Evolutionary conservation across 2,329 filamentous ascomycete species (phyloP).

Genomic region (Ceratocystis destructans): DNA sequence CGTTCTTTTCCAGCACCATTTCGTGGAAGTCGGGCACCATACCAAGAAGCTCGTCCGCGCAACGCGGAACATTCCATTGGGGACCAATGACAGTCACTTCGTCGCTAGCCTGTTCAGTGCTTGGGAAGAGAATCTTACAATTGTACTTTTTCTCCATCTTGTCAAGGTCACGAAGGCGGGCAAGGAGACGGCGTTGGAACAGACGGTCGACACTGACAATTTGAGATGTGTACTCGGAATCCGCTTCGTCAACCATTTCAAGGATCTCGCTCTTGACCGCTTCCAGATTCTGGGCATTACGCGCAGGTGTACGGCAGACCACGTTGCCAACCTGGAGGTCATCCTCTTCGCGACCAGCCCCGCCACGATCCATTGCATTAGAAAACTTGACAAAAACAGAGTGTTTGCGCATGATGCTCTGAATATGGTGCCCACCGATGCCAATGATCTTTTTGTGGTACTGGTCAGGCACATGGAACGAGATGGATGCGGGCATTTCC

Average conservation of each 20-base stretch:
- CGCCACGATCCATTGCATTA: slow-evolving; percentile 93
- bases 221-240: slow-evolving; percentile 93
- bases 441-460: slow-evolving; percentile 99
- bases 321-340: slow-evolving; percentile 98
- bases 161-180: slow-evolving; percentile 77
- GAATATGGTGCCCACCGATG: slow-evolving; percentile 95
- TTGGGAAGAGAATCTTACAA: slow-evolving; percentile 97
- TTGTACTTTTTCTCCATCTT: slow-evolving; percentile 98
- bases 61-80: slow-evolving; percentile 95
- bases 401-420: slow-evolving; percentile 99
- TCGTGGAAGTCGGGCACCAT: slow-evolving; percentile 98
- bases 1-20: slow-evolving; percentile 63
- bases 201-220: slow-evolving; percentile 86
- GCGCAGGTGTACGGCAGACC: slow-evolving; percentile 90
- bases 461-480: slow-evolving; percentile 96
- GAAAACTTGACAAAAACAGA: slow-evolving; percentile 99
- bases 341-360: slow-evolving; percentile 88
- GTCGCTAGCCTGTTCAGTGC: slow-evolving; percentile 93
- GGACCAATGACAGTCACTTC: slow-evolving; percentile 91
- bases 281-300: slow-evolving; percentile 92
- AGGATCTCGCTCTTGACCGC: slow-evolving; percentile 97
- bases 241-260: slow-evolving; percentile 95
- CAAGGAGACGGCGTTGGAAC: slow-evolving; percentile 86
- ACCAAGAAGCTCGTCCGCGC: slow-evolving; percentile 87
- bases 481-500: slow-evolving; percentile 98